phyloP scores from a whole-genome alignment of 306 rosid species.

The Glycine soja region DNA sequence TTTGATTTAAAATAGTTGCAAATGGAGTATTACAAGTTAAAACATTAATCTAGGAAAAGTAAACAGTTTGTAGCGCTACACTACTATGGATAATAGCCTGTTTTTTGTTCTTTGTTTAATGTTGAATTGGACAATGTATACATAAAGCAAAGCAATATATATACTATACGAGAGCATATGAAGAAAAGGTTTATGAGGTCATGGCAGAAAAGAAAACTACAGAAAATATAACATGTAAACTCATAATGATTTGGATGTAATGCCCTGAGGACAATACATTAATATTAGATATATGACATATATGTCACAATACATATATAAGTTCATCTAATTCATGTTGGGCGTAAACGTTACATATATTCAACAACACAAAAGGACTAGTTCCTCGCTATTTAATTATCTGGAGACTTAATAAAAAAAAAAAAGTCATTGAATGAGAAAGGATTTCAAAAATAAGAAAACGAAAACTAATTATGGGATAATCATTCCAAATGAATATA shows the following conservation, averaged over 20 bases:
- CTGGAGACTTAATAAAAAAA: no score
- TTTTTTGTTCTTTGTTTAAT: not conserved
- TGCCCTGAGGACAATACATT: not conserved
- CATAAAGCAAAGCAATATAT: not conserved
- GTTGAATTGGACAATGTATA: slow-evolving; percentile 4
- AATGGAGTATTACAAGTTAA: slow-evolving; percentile 7
- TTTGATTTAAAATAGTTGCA: slow-evolving; percentile 30
- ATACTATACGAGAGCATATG: not conserved
- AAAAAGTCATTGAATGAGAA: slow-evolving; percentile 45
- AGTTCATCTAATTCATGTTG: not conserved
- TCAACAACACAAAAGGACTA: slow-evolving; percentile 5
- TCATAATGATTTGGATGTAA: not conserved
- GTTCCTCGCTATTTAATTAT: no score
- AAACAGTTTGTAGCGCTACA: not conserved
- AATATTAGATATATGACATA: not conserved
- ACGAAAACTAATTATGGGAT: slow-evolving; percentile 81
- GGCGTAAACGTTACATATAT: not conserved
- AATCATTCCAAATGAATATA: slow-evolving; percentile 80
- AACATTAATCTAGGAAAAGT: slow-evolving; percentile 6
- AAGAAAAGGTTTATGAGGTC: not conserved
- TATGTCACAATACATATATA: not conserved
- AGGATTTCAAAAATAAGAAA: slow-evolving; percentile 45
- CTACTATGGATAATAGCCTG: slow-evolving; percentile 1
- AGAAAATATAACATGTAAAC: not conserved
- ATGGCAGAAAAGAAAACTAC: slow-evolving; percentile 8